A percentile compares a stretch with the other conserved stretches of the same genome.
phyloP scores from a whole-genome alignment of 768 basidiomycete genomes.

The Tylopilus rubrobrunneus region DNA sequence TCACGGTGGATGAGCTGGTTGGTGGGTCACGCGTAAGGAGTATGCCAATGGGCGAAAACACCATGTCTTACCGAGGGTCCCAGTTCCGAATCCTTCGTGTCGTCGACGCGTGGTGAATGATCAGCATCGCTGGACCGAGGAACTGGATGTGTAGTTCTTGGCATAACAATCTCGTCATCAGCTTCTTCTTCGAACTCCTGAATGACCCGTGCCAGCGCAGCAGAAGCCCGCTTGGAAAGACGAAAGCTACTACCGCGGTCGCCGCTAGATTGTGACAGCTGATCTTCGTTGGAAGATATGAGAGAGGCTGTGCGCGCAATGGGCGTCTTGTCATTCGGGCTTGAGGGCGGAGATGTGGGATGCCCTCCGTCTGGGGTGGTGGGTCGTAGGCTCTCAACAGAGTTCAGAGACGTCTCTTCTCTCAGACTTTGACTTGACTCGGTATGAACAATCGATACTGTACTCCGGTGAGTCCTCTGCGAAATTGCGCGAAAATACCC shows the following conservation, averaged over 20 bases:
- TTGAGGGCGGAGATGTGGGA: slow-evolving; percentile 40
- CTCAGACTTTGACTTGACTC: slow-evolving; percentile 42
- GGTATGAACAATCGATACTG: slow-evolving; percentile 44
- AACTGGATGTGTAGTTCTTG: slow-evolving; percentile 51
- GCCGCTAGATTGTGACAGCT: slow-evolving; percentile 14
- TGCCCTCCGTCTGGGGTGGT: slow-evolving; percentile 52
- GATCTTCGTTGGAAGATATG: slow-evolving; percentile 33
- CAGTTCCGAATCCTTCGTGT: slow-evolving; percentile 19
- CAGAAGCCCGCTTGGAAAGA: slow-evolving; percentile 55
- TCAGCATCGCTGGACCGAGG: slow-evolving; percentile 35
- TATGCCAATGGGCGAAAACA: slow-evolving; percentile 4
- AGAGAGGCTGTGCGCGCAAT: slow-evolving; percentile 42
- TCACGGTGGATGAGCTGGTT: slow-evolving; percentile 28
- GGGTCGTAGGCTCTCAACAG: slow-evolving; percentile 47
- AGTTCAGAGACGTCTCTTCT: slow-evolving; percentile 41
- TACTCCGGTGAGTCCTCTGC: slow-evolving; percentile 37
- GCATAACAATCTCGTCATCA: slow-evolving; percentile 76
- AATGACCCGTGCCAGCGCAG: slow-evolving; percentile 73
- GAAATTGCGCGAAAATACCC: slow-evolving; percentile 60
- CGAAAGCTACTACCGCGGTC: slow-evolving; percentile 15
- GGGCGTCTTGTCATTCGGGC: slow-evolving; percentile 38
- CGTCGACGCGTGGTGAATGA: slow-evolving; percentile 17
- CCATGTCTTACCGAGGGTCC: slow-evolving; percentile 24
- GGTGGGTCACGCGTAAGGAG: slow-evolving; percentile 17
- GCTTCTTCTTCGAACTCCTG: slow-evolving; percentile 71